Evolutionary conservation across 2,329 filamentous ascomycete genomes (phyloP), one percentile per base, ranked within the genome.

Genomic region (Drechslerella dactyloides): DNA sequence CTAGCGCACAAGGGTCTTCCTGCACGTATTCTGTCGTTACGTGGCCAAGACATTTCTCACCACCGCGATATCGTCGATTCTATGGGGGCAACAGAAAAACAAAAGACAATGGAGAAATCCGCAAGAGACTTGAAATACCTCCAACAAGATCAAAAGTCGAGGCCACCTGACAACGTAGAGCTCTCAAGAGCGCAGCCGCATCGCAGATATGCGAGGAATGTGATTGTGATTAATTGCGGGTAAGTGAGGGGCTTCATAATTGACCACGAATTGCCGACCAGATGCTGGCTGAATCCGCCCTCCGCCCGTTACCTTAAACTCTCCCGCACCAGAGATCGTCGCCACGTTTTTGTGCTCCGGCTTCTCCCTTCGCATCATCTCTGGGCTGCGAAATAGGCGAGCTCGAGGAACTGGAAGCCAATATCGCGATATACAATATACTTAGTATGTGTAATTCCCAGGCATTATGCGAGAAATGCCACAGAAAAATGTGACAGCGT

Each of bases 401-500:
- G 68, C 27, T 33, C 8, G 42, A 50, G 55, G 68, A 57, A 57
- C 35, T 53, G 55, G 54, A 48, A 59, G 30, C 21, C 33, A n/a
- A n/a, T 55, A 70, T 64, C 59, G 30, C 46, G 44, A 53, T 50
- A 60, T 50, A 40, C n/a, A n/a, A n/a, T n/a, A n/a, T n/a, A n/a
- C n/a, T n/a, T n/a, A n/a, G n/a, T 37, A 40, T 8, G 27, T 33
- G 27, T 33, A 3, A 8, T 33, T 33, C 27, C 27, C 58, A 70
- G 66, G 58, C 59, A 64, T 56, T 65, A 72, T 65, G 55, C 55
- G 46, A 70, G 66, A 46, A 70, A 70, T 63, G 59, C 35, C 56
- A 27, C 40, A n/a, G 24, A 37, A 37, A 61, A 42, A 23, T 30
- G 21, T 60, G 27, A 52, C 6, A 37, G 27, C 24, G 30, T 17